phyloP scores from a whole-genome alignment of 345 rosid species.

The Ailanthus altissimus region DNA sequence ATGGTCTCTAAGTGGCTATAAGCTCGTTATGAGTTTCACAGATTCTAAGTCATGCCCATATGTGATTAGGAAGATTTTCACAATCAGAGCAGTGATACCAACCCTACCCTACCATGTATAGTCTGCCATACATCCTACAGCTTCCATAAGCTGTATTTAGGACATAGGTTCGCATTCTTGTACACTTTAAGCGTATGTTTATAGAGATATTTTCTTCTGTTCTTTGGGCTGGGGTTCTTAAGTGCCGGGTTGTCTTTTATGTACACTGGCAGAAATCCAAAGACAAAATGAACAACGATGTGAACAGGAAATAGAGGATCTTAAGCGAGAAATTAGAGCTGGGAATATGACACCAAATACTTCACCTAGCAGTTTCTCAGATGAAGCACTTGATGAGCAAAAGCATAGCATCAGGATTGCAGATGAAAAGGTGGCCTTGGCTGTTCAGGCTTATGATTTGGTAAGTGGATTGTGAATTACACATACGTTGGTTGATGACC shows the following conservation, averaged over 20 bases:
- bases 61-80: slow-evolving; percentile 30
- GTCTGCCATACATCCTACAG: neutral
- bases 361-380: slow-evolving; percentile 69
- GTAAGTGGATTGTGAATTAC: slow-evolving; percentile 36
- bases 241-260: neutral
- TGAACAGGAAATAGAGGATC: slow-evolving; percentile 83
- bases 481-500: neutral
- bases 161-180: neutral
- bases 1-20: slow-evolving; percentile 17
- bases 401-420: slow-evolving; percentile 92
- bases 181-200: neutral
- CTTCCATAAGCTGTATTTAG: neutral
- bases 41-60: slow-evolving; percentile 20
- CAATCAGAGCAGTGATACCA: slow-evolving; percentile 28
- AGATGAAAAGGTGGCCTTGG: slow-evolving; percentile 90
- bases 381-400: slow-evolving; percentile 90
- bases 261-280: slow-evolving; percentile 53
- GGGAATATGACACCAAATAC: slow-evolving; percentile 56
- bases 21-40: slow-evolving; percentile 16
- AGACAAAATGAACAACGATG: slow-evolving; percentile 87
- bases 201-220: neutral
- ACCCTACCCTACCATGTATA: slow-evolving; percentile 21
- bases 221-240: neutral
- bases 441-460: slow-evolving; percentile 92
- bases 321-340: slow-evolving; percentile 58